Evolutionary conservation across 768 basidiomycete species (phyloP), one percentile per base, ranked within the genome.

Genomic region (Serendipita sp.): DNA sequence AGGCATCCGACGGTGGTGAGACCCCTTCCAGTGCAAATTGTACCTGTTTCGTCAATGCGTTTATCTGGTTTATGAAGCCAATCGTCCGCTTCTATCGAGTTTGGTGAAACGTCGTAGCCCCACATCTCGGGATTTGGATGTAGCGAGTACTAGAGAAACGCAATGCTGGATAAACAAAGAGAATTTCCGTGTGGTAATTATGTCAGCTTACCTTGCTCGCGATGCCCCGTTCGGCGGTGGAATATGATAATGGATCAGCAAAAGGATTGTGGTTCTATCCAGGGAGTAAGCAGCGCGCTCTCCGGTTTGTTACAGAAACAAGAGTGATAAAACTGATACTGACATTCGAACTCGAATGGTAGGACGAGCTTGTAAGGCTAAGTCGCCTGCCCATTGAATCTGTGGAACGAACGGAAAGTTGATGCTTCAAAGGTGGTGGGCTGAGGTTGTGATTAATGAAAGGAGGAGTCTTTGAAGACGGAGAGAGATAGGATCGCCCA

Each of bases 1-100:
- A 76, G 66, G 68, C 73, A 75, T 10, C 75, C 75, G 35, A 75
- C 66, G 68, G 75, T 76, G 56, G 66, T 65, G 3, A 74, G 30
- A n/a, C 75, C 75, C 64, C 75, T 69, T 0, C 66, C 3, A 47
- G 75, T 75, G 69, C 75, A 73, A 47, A 76, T 71, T 5, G 71
- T 67, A 24, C 74, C 75, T 24, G 71, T 71, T n/a, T 67, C 60
- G 48, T 76, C 73, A 66, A 70, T 67, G 70, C 71, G 65, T 38
- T 64, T 65, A 41, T 68, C 68, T 4, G 58, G 64, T 64, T 64
- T n/a, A 62, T 56, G 45, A 2, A 64, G 35, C 28, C 35, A 32
- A n/a, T 46, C 63, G 37, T 58, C 54, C 10, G 13, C 60, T 63
- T 60, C 18, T 30, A 64, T 32, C 13, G 37, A 63, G 2, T 63